These are phyloP conservation scores for Cymodocea nodosa DNA, from an alignment of 116 monocot species.

Conservation along the genomic window DNA sequence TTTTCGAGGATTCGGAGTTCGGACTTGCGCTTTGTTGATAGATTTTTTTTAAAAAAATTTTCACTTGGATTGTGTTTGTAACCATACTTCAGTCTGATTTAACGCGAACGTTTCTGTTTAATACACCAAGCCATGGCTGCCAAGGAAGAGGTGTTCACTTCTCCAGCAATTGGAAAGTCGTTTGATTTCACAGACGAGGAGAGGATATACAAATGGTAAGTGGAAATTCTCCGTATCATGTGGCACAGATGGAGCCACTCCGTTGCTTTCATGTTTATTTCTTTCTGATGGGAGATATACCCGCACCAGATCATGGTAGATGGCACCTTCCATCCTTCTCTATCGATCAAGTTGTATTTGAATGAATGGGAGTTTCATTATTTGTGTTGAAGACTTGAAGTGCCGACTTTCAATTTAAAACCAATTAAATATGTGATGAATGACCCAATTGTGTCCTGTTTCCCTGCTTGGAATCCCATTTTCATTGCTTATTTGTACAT, in stretches of 20 bases:
- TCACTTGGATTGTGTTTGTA: too few species aligned
- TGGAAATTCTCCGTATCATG: not conserved
- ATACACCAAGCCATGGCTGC: slow-evolving; percentile 21
- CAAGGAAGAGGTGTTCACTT: slow-evolving; percentile 42
- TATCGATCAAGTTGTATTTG: not conserved
- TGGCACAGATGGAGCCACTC: too few species aligned
- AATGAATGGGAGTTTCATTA: too few species aligned
- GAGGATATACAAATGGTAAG: slow-evolving; percentile 70
- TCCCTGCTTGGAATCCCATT: too few species aligned
- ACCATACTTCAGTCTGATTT: not conserved
- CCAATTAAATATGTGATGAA: too few species aligned
- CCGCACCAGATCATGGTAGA: not conserved
- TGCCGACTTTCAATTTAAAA: too few species aligned
- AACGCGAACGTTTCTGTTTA: not conserved
- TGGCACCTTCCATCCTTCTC: not conserved
- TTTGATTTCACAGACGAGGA: slow-evolving; percentile 76
- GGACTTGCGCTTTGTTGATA: not conserved
- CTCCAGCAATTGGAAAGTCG: slow-evolving; percentile 49
- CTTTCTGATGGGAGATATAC: not conserved
- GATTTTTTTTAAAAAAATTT: too few species aligned
- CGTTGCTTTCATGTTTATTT: not conserved
- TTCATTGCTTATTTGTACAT: too few species aligned
- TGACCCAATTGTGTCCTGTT: too few species aligned
- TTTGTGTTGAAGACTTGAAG: too few species aligned
- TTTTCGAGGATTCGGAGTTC: not conserved